phyloP scores from a whole-genome alignment of 495 filamentous ascomycete genomes.

The Penicillium dipodomyicola region DNA sequence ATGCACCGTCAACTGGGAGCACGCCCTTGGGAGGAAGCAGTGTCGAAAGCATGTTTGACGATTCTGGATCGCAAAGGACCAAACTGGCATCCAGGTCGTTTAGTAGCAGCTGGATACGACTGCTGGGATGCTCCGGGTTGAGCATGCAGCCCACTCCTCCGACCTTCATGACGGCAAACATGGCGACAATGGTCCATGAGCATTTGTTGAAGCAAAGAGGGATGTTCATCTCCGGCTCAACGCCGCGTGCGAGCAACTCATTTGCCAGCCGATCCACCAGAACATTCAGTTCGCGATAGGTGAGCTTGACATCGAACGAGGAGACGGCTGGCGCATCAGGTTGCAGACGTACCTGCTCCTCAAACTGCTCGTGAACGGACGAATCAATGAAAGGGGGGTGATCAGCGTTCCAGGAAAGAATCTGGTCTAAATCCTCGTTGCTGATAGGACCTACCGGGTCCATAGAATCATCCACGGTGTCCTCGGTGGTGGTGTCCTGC shows the following conservation, averaged over 20 bases:
- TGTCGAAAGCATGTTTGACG: not conserved
- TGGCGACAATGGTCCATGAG: slow-evolving; percentile 40
- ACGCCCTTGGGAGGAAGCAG: not conserved
- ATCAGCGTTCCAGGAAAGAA: slow-evolving; percentile 5
- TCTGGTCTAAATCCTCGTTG: not conserved
- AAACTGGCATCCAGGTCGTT: slow-evolving; percentile 52
- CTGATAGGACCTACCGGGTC: not conserved
- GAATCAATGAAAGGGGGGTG: not conserved
- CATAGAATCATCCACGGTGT: not conserved
- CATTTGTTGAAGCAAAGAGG: slow-evolving; percentile 50
- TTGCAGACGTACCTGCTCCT: slow-evolving; percentile 20
- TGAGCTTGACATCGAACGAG: slow-evolving; percentile 51
- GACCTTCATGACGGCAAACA: slow-evolving; percentile 46
- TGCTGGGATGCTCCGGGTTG: slow-evolving; percentile 17
- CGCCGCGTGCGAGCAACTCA: slow-evolving; percentile 29
- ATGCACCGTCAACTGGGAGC: too few relatives aligned
- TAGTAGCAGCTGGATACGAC: slow-evolving; percentile 45
- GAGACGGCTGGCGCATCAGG: slow-evolving; percentile 33
- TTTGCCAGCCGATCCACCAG: slow-evolving; percentile 26
- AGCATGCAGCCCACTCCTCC: slow-evolving; percentile 6
- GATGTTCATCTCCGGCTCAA: slow-evolving; percentile 34
- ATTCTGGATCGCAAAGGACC: not conserved
- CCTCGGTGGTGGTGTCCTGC: not conserved
- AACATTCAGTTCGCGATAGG: slow-evolving; percentile 47
- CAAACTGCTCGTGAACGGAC: slow-evolving; percentile 38